These are phyloP conservation scores for Termitomyces bulborhizus DNA, from an alignment of 768 basidiomycete species.

Conservation along the genomic window DNA sequence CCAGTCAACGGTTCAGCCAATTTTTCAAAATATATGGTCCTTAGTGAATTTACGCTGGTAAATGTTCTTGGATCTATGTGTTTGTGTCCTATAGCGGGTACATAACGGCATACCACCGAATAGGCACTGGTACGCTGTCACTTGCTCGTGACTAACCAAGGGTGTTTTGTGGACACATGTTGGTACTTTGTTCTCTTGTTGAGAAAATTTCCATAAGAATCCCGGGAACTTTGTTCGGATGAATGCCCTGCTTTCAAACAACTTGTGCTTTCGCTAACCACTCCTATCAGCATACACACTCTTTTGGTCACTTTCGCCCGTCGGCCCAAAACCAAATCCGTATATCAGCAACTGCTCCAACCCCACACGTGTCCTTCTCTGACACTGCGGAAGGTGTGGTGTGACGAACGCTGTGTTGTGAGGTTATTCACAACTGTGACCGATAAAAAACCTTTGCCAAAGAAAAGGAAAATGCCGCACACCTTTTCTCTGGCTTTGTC, in stretches of 20 bases:
- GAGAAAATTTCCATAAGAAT: not conserved
- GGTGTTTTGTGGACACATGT: not conserved
- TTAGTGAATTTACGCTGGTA: not conserved
- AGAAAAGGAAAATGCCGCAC: not conserved
- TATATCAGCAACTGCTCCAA: not conserved
- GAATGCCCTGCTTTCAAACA: not conserved
- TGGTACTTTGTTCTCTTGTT: not conserved
- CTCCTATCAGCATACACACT: no score
- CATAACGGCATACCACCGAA: no score
- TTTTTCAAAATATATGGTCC: no score
- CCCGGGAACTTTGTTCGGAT: not conserved
- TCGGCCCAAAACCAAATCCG: not conserved
- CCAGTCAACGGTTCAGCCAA: not conserved
- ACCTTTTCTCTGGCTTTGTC: not conserved
- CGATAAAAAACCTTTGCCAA: not conserved
- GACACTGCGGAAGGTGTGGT: not conserved
- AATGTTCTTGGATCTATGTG: not conserved
- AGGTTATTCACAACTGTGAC: not conserved
- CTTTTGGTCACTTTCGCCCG: not conserved
- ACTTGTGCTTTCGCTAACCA: not conserved
- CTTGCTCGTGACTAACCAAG: not conserved
- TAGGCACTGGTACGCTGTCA: not conserved
- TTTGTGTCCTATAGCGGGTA: no score
- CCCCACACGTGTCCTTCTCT: not conserved
- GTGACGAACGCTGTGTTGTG: not conserved